These are phyloP conservation scores for Peribolospora baueri DNA, from an alignment of 768 basidiomycete genomes.

Conservation along the genomic window DNA sequence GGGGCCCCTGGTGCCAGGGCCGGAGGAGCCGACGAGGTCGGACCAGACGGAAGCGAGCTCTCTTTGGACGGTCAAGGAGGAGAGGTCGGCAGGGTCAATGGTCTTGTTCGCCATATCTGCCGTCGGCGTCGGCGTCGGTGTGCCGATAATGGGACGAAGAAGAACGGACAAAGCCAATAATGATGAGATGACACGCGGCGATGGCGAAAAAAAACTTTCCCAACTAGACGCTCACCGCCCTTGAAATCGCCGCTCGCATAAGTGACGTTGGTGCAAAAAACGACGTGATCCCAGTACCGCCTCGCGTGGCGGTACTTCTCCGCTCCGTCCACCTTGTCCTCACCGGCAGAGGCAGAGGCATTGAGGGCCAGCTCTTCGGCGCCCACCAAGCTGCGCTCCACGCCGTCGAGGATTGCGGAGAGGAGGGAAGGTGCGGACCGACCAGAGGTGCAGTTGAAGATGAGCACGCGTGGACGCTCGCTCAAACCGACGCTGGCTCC, in stretches of 20 bases:
- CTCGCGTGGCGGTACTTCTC: constrained; percentile 8
- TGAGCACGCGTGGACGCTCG: constrained; percentile 31
- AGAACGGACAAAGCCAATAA: not conserved
- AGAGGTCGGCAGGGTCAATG: constrained; percentile 36
- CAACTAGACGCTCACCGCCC: constrained; percentile 35
- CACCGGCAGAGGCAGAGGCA: too few species aligned
- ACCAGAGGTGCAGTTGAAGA: constrained; percentile 90
- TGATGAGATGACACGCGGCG: constrained; percentile 1
- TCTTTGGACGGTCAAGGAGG: constrained; percentile 45
- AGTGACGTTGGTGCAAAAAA: constrained; percentile 93
- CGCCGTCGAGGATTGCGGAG: constrained; percentile 30
- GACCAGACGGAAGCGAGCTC: constrained; percentile 54
- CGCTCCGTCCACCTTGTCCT: too few species aligned
- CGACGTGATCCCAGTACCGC: constrained; percentile 54
- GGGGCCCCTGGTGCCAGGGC: constrained; percentile 1
- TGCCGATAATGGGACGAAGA: not conserved
- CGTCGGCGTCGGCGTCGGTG: not conserved
- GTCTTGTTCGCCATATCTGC: constrained; percentile 55
- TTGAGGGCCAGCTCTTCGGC: constrained; percentile 8
- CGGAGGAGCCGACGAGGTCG: constrained; percentile 19
- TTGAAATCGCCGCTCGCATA: constrained; percentile 74
- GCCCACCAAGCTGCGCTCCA: constrained; percentile 15
- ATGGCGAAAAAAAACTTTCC: not conserved
- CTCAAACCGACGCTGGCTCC: constrained; percentile 1
- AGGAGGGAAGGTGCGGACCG: constrained; percentile 58